phyloP scores from a whole-genome alignment of 2,329 filamentous ascomycete species.

The Cladosporium sp. region DNA sequence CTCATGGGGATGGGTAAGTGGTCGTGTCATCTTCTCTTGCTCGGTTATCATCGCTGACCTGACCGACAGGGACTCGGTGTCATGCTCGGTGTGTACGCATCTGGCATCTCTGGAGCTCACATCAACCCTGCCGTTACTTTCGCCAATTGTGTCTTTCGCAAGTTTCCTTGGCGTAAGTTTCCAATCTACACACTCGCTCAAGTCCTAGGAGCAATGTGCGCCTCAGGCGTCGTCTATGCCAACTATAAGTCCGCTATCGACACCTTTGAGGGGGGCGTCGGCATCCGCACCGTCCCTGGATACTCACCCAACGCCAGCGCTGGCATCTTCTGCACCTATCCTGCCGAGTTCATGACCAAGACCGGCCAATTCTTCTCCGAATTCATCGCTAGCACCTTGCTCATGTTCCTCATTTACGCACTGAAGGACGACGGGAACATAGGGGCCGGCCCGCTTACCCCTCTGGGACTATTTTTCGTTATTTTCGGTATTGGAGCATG shows the following conservation, averaged over 20 bases:
- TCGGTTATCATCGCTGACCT: background rate
- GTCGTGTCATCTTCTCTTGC: background rate
- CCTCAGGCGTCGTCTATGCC: conserved; percentile 39
- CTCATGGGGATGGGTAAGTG: conserved; percentile 35
- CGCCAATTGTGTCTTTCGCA: conserved; percentile 61
- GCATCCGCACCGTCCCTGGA: conserved; percentile 52
- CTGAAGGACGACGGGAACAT: conserved; percentile 52
- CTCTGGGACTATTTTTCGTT: conserved; percentile 62
- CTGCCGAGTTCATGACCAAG: conserved; percentile 58
- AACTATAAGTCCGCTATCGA: conserved; percentile 37
- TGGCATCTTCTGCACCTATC: conserved; percentile 69
- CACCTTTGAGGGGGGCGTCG: conserved; percentile 41
- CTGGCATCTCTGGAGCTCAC: conserved; percentile 30
- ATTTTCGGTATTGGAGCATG: conserved; percentile 68
- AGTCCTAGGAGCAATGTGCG: conserved; percentile 58
- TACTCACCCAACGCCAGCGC: conserved; percentile 55
- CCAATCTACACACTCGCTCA: conserved; percentile 57
- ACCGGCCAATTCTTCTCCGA: conserved; percentile 66
- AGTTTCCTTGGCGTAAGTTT: conserved; percentile 57
- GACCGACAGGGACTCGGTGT: conserved; percentile 50
- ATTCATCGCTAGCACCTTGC: conserved; percentile 59
- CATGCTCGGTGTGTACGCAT: conserved; percentile 53
- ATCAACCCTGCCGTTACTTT: conserved; percentile 57
- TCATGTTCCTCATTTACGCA: conserved; percentile 68
- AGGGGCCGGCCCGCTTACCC: conserved; percentile 52